These are phyloP conservation scores for Astraeus odoratus DNA, from an alignment of 768 basidiomycete species.

Conservation along the genomic window DNA sequence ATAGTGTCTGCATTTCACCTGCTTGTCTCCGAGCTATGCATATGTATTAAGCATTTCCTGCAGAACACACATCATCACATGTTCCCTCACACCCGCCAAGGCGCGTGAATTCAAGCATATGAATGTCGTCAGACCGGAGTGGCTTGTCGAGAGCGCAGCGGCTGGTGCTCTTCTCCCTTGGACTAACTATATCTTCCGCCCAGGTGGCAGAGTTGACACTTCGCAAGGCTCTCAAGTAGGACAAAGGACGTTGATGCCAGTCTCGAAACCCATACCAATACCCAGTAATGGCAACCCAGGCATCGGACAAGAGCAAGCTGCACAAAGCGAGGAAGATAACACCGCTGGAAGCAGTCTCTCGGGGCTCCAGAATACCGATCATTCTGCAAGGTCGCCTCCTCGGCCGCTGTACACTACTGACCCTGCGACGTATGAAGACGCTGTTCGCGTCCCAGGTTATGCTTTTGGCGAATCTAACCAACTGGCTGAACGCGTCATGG, in stretches of 20 bases:
- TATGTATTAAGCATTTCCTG: slow-evolving; percentile 1
- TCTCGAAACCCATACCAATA: slow-evolving; percentile 1
- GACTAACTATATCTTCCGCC: slow-evolving; percentile 61
- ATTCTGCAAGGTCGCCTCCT: slow-evolving; percentile 8
- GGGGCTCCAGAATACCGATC: background rate
- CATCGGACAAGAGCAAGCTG: background rate
- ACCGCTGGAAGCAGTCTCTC: background rate
- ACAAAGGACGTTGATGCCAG: slow-evolving; percentile 13
- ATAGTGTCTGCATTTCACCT: slow-evolving; percentile 47
- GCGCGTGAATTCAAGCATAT: slow-evolving; percentile 81
- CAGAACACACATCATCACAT: slow-evolving; percentile 90
- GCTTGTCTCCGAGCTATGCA: background rate
- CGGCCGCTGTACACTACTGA: slow-evolving; percentile 35
- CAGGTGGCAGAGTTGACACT: slow-evolving; percentile 39
- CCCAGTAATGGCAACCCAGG: background rate
- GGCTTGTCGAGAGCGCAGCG: slow-evolving; percentile 79
- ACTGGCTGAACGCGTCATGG: slow-evolving; percentile 72
- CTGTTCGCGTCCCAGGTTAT: slow-evolving; percentile 52
- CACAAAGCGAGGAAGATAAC: background rate
- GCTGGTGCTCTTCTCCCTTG: slow-evolving; percentile 69
- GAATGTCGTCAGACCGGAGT: slow-evolving; percentile 85
- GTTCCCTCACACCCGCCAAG: slow-evolving; percentile 85
- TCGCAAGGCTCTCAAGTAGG: slow-evolving; percentile 37
- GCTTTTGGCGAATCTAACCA: slow-evolving; percentile 64
- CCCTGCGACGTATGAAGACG: slow-evolving; percentile 35